phyloP scores from a whole-genome alignment of 495 filamentous ascomycete species.

The Aeminium ludgeri region DNA sequence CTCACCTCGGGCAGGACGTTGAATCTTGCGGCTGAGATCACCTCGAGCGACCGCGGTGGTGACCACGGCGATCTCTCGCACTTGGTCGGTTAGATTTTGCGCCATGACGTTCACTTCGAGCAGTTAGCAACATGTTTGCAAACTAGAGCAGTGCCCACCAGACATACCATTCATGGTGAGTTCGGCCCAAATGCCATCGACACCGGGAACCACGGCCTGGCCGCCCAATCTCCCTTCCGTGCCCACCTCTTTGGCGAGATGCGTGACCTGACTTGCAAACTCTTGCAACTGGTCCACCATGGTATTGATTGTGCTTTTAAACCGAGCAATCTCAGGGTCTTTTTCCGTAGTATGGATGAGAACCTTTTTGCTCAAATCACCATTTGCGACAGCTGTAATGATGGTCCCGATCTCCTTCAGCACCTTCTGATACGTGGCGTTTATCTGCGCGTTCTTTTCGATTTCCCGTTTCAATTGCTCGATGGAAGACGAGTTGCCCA shows the following conservation, averaged over 20 bases:
- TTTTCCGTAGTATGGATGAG: constrained; percentile 90
- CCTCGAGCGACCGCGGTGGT: constrained; percentile 94
- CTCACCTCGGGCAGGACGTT: constrained; percentile 84
- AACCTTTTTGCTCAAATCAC: constrained; percentile 95
- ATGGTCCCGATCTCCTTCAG: constrained; percentile 94
- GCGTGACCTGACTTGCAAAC: constrained; percentile 93
- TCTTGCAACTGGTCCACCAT: constrained; percentile 99
- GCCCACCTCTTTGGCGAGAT: constrained; percentile 90
- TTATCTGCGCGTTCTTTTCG: constrained; percentile 91
- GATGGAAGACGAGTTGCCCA: constrained; percentile 38
- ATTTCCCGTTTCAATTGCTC: constrained; percentile 71
- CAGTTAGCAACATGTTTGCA: constrained; percentile 18
- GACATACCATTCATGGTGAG: constrained; percentile 75
- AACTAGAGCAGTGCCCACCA: too few species aligned
- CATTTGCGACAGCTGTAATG: constrained; percentile 85
- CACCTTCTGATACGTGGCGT: constrained; percentile 96
- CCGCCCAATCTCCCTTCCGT: constrained; percentile 95
- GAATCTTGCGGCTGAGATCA: constrained; percentile 90
- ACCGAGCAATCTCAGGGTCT: constrained; percentile 98
- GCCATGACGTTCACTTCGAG: constrained; percentile 88
- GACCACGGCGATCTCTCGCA: constrained; percentile 92
- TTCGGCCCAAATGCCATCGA: constrained; percentile 97
- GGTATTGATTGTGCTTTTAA: constrained; percentile 93
- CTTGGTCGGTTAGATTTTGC: constrained; percentile 64
- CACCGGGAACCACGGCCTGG: constrained; percentile 83